Base-by-base conservation (phyloP, 2,329 filamentous ascomycete species). In the Stagonosporopsis rhizophila region DNA sequence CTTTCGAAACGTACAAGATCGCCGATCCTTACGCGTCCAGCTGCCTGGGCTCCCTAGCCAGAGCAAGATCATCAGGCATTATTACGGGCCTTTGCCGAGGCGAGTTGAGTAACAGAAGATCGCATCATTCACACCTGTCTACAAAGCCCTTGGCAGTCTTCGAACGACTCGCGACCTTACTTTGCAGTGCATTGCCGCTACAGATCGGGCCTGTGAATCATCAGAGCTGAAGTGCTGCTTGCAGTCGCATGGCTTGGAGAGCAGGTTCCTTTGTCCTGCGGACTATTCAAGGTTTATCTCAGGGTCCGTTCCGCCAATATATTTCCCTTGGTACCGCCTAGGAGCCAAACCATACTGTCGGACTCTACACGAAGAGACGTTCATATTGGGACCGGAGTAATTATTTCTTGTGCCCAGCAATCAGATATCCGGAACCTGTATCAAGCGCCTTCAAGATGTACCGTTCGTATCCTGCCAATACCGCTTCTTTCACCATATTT, bases 401-500 rank as follows among this genome's bases (percentile, higher is more conserved):
- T 48, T 37, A 23, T 38, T 14, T 14, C 22, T 41, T 20, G 23
- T 20, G 22, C 42, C 42, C 37, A 47, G 50, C 42, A 53, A 47
- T 35, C 28, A 37, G 20, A 35, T 40, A 28, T 17, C 37, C 15
- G 27, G 37, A 22, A n/a, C 34, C 6, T 32, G 38, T 2, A 22
- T 15, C 37, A 22, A 47, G 30, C 30, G 30, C 14, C 14, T 25
- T 27, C 4, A 17, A 11, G 37, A 37, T 28, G 44, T 22, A 25
- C 28, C 25, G 42, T 35, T 27, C 39, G 19, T 39, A 23, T 32
- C 14, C 12, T 15, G 19, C 39, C 37, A 54, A 48, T 34, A 39
- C 32, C 27, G 32, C 42, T 22, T 30, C 20, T 23, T 30, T 14
- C 38, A 34, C 8, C 17, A 27, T 23, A 9, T 40, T 28, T 23